Percentiles rank a stretch among this genome's conserved stretches.
Evolutionary conservation across 192 early-diverging fungal genomes (phyloP).

Genomic region (Podila horticola): DNA sequence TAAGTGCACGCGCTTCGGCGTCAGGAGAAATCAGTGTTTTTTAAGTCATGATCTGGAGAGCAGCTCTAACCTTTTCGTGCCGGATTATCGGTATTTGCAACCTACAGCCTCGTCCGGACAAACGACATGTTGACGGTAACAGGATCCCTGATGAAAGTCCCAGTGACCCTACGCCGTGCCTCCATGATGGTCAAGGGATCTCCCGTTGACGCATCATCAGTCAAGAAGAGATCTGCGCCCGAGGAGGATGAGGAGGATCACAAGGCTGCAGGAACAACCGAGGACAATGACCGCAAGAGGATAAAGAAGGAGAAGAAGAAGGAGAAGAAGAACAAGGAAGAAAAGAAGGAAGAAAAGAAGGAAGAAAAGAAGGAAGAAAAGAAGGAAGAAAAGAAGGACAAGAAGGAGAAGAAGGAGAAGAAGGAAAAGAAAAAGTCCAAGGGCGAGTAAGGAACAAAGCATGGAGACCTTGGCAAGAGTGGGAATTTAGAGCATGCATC

Average conservation of each 20-base stretch:
- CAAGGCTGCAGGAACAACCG: constrained; percentile 4
- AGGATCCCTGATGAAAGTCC: constrained; percentile 68
- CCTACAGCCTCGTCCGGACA: constrained; percentile 74
- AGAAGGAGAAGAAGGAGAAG: constrained; percentile 18
- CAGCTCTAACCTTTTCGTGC: background rate
- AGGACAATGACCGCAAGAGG: constrained; percentile 33
- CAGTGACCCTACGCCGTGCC: constrained; percentile 36
- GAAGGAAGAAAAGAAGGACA: constrained; percentile 35
- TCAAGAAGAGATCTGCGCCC: constrained; percentile 47
- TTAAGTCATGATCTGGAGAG: background rate
- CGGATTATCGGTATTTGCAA: background rate
- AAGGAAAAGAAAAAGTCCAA: constrained; percentile 14
- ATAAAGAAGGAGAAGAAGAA: constrained; percentile 56
- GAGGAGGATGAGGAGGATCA: constrained; percentile 18
- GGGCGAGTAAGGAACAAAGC: background rate
- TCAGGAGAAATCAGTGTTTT: background rate
- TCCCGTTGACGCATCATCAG: constrained; percentile 12
- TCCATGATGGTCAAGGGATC: constrained; percentile 35
- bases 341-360: constrained; percentile 1
- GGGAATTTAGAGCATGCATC: constrained; percentile 1
- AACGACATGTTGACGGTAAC: constrained; percentile 87
- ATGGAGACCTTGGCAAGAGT: background rate
- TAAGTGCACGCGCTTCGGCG: constrained; percentile 47
- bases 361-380: constrained; percentile 28
- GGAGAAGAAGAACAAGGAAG: constrained; percentile 11